Evolutionary conservation across 805 yeast genomes (phyloP).

Genomic region (Ogataea haglerorum): DNA sequence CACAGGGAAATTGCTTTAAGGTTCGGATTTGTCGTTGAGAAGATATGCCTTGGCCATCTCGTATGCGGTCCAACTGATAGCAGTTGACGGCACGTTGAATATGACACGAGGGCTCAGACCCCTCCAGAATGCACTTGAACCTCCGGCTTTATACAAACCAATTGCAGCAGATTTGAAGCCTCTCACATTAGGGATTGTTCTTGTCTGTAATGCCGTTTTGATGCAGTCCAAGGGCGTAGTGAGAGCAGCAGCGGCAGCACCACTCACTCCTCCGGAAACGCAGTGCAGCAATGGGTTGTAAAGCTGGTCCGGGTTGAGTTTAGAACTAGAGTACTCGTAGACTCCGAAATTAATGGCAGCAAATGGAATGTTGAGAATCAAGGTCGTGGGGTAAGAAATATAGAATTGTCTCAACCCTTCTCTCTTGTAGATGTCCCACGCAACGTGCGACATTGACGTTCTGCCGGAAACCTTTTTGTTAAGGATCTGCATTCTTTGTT

Average conservation of each 20-base stretch:
- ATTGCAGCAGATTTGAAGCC: conserved; percentile 70
- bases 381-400: conserved; percentile 90
- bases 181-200: conserved; percentile 56
- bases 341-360: conserved; percentile 92
- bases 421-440: conserved; percentile 46
- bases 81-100: conserved; percentile 92
- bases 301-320: conserved; percentile 69
- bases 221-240: conserved; percentile 94
- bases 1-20: conserved; percentile 5
- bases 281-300: conserved; percentile 93
- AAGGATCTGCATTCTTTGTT: conserved; percentile 84
- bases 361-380: conserved; percentile 89
- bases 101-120: conserved; percentile 90
- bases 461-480: conserved; percentile 13
- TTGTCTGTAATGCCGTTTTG: conserved; percentile 86
- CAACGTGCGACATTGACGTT: conserved; percentile 19
- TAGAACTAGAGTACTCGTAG: conserved; percentile 77
- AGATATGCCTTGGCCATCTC: conserved; percentile 89
- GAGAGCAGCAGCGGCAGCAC: conserved; percentile 91
- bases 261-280: conserved; percentile 88
- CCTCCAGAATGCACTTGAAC: conserved; percentile 65
- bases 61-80: conserved; percentile 96
- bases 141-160: conserved; percentile 60
- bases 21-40: conserved; percentile 22
- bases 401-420: conserved; percentile 83